Evolutionary conservation across 208 protist genomes (phyloP).

Genomic region (Trypanosoma caninum): DNA sequence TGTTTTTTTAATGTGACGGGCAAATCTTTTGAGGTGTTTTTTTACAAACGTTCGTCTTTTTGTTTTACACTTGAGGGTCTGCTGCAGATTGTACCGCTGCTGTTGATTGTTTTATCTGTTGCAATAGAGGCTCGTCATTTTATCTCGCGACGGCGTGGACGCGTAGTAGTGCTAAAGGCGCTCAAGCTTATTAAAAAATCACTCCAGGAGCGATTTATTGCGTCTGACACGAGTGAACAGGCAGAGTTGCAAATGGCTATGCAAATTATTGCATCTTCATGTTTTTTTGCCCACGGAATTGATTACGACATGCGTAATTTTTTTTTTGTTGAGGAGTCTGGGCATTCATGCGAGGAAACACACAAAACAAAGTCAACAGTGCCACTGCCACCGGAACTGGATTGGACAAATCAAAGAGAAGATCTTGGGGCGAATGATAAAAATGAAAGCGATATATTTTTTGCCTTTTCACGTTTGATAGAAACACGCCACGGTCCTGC

Average conservation of each 20-base stretch:
- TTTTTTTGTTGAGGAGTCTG: neutral
- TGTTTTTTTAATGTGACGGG: conserved; percentile 14
- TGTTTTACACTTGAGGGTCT: conserved; percentile 51
- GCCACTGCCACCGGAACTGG: too few species aligned
- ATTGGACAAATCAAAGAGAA: too few species aligned
- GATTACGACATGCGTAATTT: neutral
- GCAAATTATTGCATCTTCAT: conserved; percentile 27
- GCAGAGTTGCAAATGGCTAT: conserved; percentile 47
- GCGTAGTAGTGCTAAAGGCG: conserved; percentile 34
- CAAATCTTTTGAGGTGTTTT: conserved; percentile 11
- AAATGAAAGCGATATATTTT: conserved; percentile 7
- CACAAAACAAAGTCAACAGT: neutral
- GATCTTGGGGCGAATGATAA: neutral
- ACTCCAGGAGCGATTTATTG: conserved; percentile 5
- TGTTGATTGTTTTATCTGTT: conserved; percentile 75
- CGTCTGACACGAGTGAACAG: conserved; percentile 25
- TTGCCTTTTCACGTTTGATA: neutral
- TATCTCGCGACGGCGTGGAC: conserved; percentile 16
- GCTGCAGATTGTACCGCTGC: conserved; percentile 51
- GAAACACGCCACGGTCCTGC: conserved; percentile 31
- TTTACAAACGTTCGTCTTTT: neutral
- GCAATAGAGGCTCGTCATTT: conserved; percentile 34
- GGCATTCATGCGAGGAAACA: neutral
- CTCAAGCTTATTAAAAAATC: conserved; percentile 26
- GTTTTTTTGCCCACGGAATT: conserved; percentile 10